Percentiles rank a stretch among this genome's conserved stretches.
Conservation (phyloP, 768 basidiomycete species). For the Russula lepida region DNA sequence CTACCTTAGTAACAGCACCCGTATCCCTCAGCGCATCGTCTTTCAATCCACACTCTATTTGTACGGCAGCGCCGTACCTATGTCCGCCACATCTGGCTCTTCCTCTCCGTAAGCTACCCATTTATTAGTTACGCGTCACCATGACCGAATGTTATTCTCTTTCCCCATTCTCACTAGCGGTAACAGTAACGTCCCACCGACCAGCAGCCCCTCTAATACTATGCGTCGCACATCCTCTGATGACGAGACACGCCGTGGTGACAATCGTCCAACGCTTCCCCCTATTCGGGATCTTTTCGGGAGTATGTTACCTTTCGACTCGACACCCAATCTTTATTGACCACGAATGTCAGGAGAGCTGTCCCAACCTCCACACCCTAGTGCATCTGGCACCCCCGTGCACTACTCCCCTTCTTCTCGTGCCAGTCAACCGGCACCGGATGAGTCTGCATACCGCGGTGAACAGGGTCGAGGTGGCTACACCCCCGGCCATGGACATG, state of each 20-base stretch:
- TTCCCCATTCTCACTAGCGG: constrained; percentile 1
- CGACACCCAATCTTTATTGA: not conserved
- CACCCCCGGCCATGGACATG: constrained; percentile 8
- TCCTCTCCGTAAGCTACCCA: constrained; percentile 11
- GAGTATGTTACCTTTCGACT: constrained; percentile 6
- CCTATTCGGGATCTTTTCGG: constrained; percentile 21
- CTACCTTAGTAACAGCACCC: constrained; percentile 13
- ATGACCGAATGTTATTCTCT: not conserved
- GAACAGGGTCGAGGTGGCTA: constrained; percentile 6
- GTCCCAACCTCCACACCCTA: constrained; percentile 16
- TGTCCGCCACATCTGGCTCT: not conserved
- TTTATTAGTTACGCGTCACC: not conserved
- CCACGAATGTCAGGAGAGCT: constrained; percentile 11
- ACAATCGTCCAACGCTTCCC: constrained; percentile 21
- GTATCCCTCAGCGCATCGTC: not conserved
- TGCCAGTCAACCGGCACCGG: constrained; percentile 7
- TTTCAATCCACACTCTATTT: not conserved
- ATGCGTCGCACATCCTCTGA: constrained; percentile 15
- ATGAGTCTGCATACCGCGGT: constrained; percentile 6
- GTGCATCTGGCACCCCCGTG: not conserved
- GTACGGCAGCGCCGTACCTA: not conserved
- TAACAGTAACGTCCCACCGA: not conserved
- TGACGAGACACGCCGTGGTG: constrained; percentile 16
- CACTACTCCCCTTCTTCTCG: constrained; percentile 13
- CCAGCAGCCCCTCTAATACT: not conserved